These are phyloP conservation scores for Candida gorgasii DNA, from an alignment of 805 yeast genomes.

Conservation along the genomic window DNA sequence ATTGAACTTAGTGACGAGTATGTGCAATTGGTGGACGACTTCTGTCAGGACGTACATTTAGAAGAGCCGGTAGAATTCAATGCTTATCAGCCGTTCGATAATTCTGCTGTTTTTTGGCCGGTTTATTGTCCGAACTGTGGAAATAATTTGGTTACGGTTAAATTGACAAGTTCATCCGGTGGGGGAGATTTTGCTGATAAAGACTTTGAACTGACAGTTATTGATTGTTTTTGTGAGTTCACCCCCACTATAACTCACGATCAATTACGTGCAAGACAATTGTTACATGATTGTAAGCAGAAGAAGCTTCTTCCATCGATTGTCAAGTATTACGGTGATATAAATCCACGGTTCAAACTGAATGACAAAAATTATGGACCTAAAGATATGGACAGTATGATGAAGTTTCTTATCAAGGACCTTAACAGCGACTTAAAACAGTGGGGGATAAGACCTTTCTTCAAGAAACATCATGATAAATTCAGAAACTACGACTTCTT, in stretches of 20 bases:
- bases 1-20: constrained; percentile 1
- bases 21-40: not conserved
- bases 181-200: constrained; percentile 16
- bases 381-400: not conserved
- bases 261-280: constrained; percentile 20
- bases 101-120: not conserved
- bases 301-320: not conserved
- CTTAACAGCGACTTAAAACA: not conserved
- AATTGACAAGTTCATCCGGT: too few species aligned
- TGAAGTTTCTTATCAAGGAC: not conserved
- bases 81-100: not conserved
- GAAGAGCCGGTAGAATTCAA: not conserved
- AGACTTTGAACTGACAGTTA: constrained; percentile 3
- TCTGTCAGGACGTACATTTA: not conserved
- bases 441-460: not conserved
- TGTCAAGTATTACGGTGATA: not conserved
- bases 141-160: not conserved
- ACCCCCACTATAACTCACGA: constrained; percentile 18
- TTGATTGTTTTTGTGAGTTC: constrained; percentile 19
- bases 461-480: not conserved
- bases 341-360: not conserved
- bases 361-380: not conserved
- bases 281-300: constrained; percentile 11
- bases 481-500: not conserved
- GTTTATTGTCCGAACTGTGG: constrained; percentile 18